Percentiles rank a stretch among this genome's conserved stretches.
Evolutionary conservation across 225 moss, liverwort and hornwort species (phyloP).

Genomic region (Pseudoscleropodium purum): DNA sequence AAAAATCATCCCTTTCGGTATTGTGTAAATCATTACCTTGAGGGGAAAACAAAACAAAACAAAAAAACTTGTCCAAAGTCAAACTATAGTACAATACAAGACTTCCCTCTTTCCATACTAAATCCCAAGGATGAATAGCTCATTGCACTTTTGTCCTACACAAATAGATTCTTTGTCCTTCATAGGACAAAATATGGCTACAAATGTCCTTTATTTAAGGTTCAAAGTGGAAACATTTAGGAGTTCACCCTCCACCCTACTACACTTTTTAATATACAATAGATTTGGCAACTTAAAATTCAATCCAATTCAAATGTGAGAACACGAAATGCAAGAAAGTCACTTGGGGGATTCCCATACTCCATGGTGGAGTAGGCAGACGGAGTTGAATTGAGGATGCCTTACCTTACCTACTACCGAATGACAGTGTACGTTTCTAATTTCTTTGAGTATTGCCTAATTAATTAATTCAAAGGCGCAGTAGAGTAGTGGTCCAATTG

Average conservation of each 20-base stretch:
- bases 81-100: neutral
- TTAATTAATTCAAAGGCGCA: neutral
- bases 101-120: fast-evolving
- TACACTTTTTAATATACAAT: neutral
- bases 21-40: fast-evolving
- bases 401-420: neutral
- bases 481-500: neutral
- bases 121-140: fast-evolving
- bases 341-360: neutral
- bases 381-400: neutral
- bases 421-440: neutral
- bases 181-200: fast-evolving
- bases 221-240: fast-evolving
- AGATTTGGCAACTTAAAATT: neutral
- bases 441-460: neutral
- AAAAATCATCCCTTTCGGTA: neutral
- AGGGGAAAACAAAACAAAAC: neutral
- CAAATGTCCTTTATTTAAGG: fast-evolving
- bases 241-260: no score
- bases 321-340: neutral
- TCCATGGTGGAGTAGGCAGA: neutral
- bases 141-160: neutral
- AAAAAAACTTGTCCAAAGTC: neutral
- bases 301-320: neutral
- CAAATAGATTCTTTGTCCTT: no score